Percentiles rank a stretch among this genome's conserved stretches.
Conservation (phyloP, 371 early-diverging fungal genomes). For the Parasitella parasitica region DNA sequence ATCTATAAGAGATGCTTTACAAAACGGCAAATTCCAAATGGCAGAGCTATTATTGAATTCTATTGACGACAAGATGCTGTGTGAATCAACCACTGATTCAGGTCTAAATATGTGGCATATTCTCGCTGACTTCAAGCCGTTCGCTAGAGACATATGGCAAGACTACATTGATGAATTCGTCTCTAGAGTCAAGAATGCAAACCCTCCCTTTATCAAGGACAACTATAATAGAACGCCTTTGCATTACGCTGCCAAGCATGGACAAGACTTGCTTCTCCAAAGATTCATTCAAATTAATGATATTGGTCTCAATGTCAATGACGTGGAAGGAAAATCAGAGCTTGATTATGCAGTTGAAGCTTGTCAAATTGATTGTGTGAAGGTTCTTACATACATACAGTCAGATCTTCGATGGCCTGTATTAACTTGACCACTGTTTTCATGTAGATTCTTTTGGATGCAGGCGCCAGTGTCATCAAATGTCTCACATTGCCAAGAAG, state of each 20-base stretch:
- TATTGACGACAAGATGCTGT: conserved; percentile 9
- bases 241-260: conserved; percentile 53
- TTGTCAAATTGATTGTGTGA: conserved; percentile 10
- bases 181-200: conserved; percentile 11
- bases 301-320: conserved; percentile 20
- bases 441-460: conserved; percentile 14
- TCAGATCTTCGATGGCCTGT: not conserved
- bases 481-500: not conserved
- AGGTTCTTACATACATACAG: conserved; percentile 16
- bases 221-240: conserved; percentile 35
- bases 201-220: conserved; percentile 27
- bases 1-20: conserved; percentile 48
- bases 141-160: conserved; percentile 44
- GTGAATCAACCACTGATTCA: conserved; percentile 3
- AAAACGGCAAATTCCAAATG: conserved; percentile 52
- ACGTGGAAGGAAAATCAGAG: conserved; percentile 37
- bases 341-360: conserved; percentile 49
- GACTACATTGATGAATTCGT: conserved; percentile 50
- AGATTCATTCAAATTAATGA: conserved; percentile 16
- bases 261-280: conserved; percentile 32
- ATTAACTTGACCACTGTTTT: not conserved
- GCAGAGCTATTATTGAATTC: conserved; percentile 42
- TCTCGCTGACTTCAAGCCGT: conserved; percentile 45
- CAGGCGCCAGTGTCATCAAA: conserved; percentile 18
- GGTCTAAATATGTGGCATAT: conserved; percentile 52